Conservation (phyloP, 2,329 filamentous ascomycete species). For the Pestalotiopsis sp. region DNA sequence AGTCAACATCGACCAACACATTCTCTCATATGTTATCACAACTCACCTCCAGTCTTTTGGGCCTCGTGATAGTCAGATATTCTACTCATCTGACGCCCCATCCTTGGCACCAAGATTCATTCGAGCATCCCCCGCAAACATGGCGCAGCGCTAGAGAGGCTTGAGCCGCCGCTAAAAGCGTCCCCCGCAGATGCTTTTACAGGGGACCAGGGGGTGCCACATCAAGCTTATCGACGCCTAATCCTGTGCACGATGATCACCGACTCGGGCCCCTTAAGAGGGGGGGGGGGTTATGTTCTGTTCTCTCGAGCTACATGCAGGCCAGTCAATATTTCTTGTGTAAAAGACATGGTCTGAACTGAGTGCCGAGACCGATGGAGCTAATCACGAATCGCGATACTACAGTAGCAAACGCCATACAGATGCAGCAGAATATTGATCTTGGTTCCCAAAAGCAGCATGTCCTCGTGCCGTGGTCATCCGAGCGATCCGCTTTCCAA, state of each 20-base stretch:
- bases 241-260: not conserved
- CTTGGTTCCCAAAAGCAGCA: too few relatives aligned
- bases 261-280: not conserved
- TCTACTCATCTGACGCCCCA: constrained; percentile 1
- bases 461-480: constrained; percentile 5
- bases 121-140: not conserved
- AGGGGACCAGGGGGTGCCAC: not conserved
- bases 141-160: not conserved
- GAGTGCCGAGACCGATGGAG: constrained; percentile 1
- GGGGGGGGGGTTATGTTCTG: not conserved
- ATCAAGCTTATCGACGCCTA: constrained; percentile 1
- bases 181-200: not conserved
- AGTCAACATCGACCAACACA: not conserved
- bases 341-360: not conserved
- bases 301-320: not conserved
- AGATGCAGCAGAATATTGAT: too few relatives aligned
- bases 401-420: not conserved
- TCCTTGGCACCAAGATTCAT: not conserved
- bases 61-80: not conserved
- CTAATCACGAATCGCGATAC: not conserved
- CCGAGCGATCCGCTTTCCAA: not conserved
- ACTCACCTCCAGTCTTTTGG: not conserved
- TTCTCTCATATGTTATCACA: not conserved
- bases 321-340: not conserved
- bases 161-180: constrained; percentile 2